A percentile compares a stretch with the other conserved stretches of the same genome.
Evolutionary conservation across 768 basidiomycete genomes (phyloP).

Genomic region (Clavulina sp.): DNA sequence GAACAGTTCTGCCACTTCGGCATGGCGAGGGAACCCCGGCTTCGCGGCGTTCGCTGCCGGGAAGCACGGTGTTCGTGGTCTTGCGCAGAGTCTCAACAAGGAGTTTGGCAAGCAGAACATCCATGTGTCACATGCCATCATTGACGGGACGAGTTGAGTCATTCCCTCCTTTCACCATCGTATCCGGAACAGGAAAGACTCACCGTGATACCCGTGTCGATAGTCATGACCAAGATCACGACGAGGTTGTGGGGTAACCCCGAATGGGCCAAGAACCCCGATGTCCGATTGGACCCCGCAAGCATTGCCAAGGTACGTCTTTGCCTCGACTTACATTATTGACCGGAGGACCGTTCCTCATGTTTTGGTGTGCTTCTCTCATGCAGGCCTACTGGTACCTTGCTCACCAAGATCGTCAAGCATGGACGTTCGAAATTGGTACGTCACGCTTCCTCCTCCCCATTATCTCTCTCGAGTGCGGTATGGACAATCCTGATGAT

Average conservation of each 20-base stretch:
- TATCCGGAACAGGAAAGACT: too few species aligned
- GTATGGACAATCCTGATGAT: too few species aligned
- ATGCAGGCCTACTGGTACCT: conserved; percentile 7
- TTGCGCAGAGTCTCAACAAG: conserved; percentile 55
- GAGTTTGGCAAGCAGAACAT: conserved; percentile 62
- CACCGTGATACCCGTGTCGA: too few species aligned
- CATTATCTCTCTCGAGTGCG: too few species aligned
- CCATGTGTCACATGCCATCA: conserved; percentile 43
- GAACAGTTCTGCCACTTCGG: conserved; percentile 44
- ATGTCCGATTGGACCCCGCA: conserved; percentile 38
- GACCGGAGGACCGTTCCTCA: neutral
- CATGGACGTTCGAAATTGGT: conserved; percentile 14
- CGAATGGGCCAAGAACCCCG: conserved; percentile 28
- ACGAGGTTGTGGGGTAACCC: conserved; percentile 15
- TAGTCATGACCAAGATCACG: too few species aligned
- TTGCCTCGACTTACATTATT: neutral
- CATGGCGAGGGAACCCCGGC: conserved; percentile 38
- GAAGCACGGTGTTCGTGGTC: conserved; percentile 42
- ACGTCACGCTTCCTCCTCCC: neutral
- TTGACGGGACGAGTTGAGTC: too few species aligned
- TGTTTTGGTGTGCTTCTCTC: too few species aligned
- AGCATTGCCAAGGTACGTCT: conserved; percentile 44
- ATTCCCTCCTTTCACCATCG: too few species aligned
- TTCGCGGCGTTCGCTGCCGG: conserved; percentile 48
- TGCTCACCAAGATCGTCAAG: conserved; percentile 11